phyloP scores from a whole-genome alignment of 192 early-diverging fungal genomes.

The Podila horticola region DNA sequence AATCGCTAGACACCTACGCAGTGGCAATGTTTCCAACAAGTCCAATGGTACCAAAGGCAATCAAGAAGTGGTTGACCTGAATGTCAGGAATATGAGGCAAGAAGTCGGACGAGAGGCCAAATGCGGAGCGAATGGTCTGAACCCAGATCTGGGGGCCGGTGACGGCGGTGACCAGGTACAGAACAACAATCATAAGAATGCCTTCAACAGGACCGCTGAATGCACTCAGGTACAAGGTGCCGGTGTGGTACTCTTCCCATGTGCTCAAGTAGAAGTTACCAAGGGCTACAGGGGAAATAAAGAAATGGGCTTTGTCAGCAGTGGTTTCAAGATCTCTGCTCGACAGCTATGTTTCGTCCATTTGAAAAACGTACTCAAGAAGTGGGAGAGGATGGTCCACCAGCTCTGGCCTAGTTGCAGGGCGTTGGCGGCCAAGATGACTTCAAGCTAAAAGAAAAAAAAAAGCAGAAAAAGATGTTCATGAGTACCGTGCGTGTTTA shows the following conservation, averaged over 20 bases:
- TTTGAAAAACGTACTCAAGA: conserved; percentile 27
- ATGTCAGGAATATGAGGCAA: conserved; percentile 53
- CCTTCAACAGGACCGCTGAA: conserved; percentile 95
- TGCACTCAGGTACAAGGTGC: conserved; percentile 82
- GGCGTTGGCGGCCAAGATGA: conserved; percentile 44
- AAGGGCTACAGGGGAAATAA: conserved; percentile 55
- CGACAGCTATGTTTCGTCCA: background rate
- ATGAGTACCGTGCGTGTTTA: too few species aligned
- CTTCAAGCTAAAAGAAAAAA: conserved; percentile 30
- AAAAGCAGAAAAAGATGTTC: too few species aligned
- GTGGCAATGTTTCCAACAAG: conserved; percentile 64
- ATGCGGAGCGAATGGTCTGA: conserved; percentile 25
- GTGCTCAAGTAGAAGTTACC: conserved; percentile 92
- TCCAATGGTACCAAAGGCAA: conserved; percentile 58
- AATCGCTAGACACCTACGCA: conserved; percentile 54
- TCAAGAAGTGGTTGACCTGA: conserved; percentile 64
- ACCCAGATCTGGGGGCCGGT: conserved; percentile 59
- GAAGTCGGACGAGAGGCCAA: conserved; percentile 37
- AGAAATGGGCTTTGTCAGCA: background rate
- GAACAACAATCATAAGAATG: conserved; percentile 71
- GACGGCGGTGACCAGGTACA: conserved; percentile 71
- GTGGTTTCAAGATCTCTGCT: background rate
- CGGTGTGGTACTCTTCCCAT: conserved; percentile 96
- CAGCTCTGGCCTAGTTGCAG: conserved; percentile 48
- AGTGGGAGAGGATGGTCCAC: conserved; percentile 49